phyloP scores from a whole-genome alignment of 225 moss, liverwort and hornwort genomes.

The Marchantia polymorpha region DNA sequence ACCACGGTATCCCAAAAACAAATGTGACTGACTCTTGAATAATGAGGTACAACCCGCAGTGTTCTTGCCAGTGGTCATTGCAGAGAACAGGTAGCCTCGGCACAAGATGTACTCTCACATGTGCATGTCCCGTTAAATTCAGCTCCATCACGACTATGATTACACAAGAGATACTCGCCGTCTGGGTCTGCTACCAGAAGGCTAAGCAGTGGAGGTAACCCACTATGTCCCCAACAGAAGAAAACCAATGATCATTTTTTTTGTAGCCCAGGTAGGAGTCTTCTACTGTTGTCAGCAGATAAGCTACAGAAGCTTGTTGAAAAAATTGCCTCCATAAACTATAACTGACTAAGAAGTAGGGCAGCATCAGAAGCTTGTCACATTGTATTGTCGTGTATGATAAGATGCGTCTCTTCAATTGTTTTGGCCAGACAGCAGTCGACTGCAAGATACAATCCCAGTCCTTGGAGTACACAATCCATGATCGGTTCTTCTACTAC shows the following conservation, averaged over 20 bases:
- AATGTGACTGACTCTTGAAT: slow-evolving; percentile 20
- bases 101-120: slow-evolving; percentile 23
- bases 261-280: slow-evolving; percentile 27
- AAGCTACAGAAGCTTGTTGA: slow-evolving; percentile 27
- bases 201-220: slow-evolving; percentile 2
- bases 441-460: slow-evolving; percentile 5
- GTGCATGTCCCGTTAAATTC: slow-evolving; percentile 24
- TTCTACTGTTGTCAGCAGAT: slow-evolving; percentile 21
- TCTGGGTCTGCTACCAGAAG: slow-evolving; percentile 18
- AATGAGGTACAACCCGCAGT: slow-evolving; percentile 12
- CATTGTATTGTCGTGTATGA: slow-evolving; percentile 15
- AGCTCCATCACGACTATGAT: slow-evolving; percentile 27
- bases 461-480: slow-evolving; percentile 21
- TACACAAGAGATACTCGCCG: slow-evolving; percentile 20
- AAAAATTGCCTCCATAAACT: slow-evolving; percentile 31
- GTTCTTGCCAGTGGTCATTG: slow-evolving; percentile 25
- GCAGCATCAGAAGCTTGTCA: slow-evolving; percentile 26
- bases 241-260: slow-evolving; percentile 14
- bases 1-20: slow-evolving; percentile 17
- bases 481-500: slow-evolving; percentile 29
- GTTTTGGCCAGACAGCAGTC: slow-evolving; percentile 12
- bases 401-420: slow-evolving; percentile 2
- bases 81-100: slow-evolving; percentile 14
- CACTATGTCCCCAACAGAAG: slow-evolving; percentile 22
- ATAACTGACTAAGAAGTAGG: slow-evolving; percentile 16